Percentiles rank a stretch among this genome's conserved stretches.
These are phyloP conservation scores for Trichaptum fuscoviolaceum DNA, from an alignment of 768 basidiomycete genomes.

Conservation along the genomic window DNA sequence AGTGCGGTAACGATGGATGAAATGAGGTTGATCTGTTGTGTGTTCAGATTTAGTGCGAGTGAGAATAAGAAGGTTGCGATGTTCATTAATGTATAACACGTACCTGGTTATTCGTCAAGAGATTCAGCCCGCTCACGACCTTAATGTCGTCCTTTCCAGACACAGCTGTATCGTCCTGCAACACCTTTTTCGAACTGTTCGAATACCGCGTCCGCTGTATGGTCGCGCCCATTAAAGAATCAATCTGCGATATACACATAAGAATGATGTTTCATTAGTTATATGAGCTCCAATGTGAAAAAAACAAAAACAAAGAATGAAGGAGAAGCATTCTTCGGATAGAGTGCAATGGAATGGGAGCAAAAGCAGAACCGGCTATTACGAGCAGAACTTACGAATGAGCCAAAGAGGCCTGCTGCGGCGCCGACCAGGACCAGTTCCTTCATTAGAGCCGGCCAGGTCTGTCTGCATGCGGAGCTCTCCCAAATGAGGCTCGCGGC, in stretches of 20 bases:
- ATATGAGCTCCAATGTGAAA: not conserved
- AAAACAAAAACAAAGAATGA: too few relatives aligned
- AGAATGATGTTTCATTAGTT: conserved; percentile 3
- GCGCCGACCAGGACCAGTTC: conserved; percentile 55
- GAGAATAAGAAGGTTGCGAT: not conserved
- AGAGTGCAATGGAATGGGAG: too few relatives aligned
- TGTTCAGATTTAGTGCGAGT: not conserved
- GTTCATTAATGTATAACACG: conserved; percentile 17
- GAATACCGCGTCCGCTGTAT: conserved; percentile 79
- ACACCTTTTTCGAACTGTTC: conserved; percentile 49
- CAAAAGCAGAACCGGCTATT: not conserved
- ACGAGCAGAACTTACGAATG: conserved; percentile 47
- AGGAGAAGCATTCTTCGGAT: not conserved
- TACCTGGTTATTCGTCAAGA: conserved; percentile 85
- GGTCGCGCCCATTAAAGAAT: conserved; percentile 85
- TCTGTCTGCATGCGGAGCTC: conserved; percentile 46
- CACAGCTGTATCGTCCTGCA: conserved; percentile 47
- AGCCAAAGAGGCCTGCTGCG: conserved; percentile 70
- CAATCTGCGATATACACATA: conserved; percentile 53
- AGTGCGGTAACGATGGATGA: conserved; percentile 36
- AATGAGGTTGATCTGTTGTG: conserved; percentile 38
- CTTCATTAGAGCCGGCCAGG: conserved; percentile 32
- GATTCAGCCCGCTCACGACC: conserved; percentile 54
- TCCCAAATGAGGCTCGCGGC: conserved; percentile 54
- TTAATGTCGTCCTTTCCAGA: conserved; percentile 43